These are phyloP conservation scores for Fraxinus baroniana DNA, from an alignment of 305 asterid genomes.

Conservation along the genomic window DNA sequence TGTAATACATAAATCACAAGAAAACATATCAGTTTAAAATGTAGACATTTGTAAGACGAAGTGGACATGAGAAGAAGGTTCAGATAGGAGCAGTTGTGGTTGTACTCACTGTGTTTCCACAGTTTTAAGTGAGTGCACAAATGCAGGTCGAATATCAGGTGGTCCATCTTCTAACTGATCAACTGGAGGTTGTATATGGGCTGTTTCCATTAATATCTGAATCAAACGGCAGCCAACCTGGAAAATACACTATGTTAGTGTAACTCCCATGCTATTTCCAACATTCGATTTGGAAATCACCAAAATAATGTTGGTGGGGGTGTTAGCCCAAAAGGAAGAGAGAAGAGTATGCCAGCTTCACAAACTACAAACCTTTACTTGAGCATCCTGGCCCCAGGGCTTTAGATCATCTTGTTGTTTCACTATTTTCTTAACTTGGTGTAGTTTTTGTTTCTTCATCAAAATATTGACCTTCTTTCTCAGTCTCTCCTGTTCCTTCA, in stretches of 20 bases:
- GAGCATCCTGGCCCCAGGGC: conserved; percentile 91
- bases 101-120: conserved; percentile 73
- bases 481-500: conserved; percentile 54
- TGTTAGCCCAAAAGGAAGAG: not conserved
- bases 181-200: conserved; percentile 83
- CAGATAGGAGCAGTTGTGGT: conserved; percentile 10
- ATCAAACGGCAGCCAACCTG: conserved; percentile 93
- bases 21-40: conserved; percentile 12
- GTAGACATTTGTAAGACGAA: conserved; percentile 12
- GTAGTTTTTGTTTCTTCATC: conserved; percentile 75
- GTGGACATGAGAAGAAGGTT: not conserved
- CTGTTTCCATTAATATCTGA: conserved; percentile 77
- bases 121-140: conserved; percentile 71
- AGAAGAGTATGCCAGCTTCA: conserved; percentile 16
- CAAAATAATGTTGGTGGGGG: not conserved
- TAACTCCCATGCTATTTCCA: no score
- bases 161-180: conserved; percentile 70
- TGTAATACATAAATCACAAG: conserved; percentile 23
- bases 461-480: conserved; percentile 64
- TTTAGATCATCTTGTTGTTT: conserved; percentile 57
- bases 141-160: conserved; percentile 95
- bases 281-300: not conserved
- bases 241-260: conserved; percentile 19
- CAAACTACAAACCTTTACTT: conserved; percentile 59
- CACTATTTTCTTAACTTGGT: conserved; percentile 66